Conservation (phyloP, 1,139 yeast species). For the Magnusiomyces paraingens region DNA sequence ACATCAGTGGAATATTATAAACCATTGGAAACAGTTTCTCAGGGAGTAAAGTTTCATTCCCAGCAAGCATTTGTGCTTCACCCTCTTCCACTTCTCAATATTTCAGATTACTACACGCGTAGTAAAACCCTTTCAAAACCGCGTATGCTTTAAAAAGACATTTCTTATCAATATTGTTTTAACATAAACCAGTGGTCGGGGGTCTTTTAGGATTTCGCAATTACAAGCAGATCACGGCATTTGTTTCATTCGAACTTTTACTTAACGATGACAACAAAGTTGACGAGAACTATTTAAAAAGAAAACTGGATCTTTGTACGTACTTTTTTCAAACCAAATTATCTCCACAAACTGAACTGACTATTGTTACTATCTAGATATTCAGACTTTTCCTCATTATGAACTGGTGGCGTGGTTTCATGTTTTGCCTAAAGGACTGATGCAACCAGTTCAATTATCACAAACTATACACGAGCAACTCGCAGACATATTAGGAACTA, state of each 20-base stretch:
- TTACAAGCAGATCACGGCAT: constrained; percentile 27
- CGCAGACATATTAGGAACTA: constrained; percentile 18
- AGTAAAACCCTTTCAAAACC: constrained; percentile 21
- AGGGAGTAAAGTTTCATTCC: not conserved
- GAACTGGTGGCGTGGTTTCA: constrained; percentile 33
- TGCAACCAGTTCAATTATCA: constrained; percentile 20
- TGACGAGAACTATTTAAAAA: constrained; percentile 23
- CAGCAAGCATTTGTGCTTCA: constrained; percentile 27
- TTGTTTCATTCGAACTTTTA: constrained; percentile 31
- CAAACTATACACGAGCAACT: constrained; percentile 22
- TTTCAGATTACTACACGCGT: constrained; percentile 33
- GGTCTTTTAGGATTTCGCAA: constrained; percentile 31
- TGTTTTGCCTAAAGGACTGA: constrained; percentile 18
- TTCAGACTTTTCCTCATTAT: constrained; percentile 30
- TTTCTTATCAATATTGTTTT: constrained; percentile 26
- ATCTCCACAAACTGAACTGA: not conserved
- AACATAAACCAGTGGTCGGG: constrained; percentile 28
- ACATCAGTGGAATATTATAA: not conserved
- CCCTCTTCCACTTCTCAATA: constrained; percentile 33
- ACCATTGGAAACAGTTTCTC: not conserved
- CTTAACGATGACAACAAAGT: constrained; percentile 17
- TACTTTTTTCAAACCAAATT: constrained; percentile 13
- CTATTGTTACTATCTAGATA: constrained; percentile 11
- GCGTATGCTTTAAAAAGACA: constrained; percentile 23
- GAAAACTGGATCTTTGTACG: constrained; percentile 25